Percentiles rank a stretch among this genome's conserved stretches.
phyloP scores from a whole-genome alignment of 2,329 filamentous ascomycete genomes.

The Fusarium albosuccineum region DNA sequence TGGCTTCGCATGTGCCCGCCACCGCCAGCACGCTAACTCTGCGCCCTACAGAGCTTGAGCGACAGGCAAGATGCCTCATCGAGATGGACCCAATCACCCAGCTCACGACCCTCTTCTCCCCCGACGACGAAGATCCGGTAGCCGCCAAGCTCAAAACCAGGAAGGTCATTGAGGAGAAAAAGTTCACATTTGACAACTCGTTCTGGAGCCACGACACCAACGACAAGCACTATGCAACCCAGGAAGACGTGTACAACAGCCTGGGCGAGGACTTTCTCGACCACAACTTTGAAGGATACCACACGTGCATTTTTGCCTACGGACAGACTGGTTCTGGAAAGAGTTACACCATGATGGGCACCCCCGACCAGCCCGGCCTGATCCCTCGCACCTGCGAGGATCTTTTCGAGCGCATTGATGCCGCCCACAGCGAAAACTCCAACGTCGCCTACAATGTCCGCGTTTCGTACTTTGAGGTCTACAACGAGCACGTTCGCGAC shows the following conservation, averaged over 20 bases:
- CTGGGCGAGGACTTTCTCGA: constrained; percentile 97
- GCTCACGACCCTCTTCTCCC: constrained; percentile 82
- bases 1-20: constrained; percentile 19
- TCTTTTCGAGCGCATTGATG: constrained; percentile 92
- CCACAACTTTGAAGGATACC: constrained; percentile 99
- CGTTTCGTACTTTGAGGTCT: constrained; percentile 98
- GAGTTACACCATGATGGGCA: constrained; percentile 98
- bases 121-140: constrained; percentile 66
- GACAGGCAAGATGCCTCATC: constrained; percentile 86
- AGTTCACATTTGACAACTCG: constrained; percentile 96
- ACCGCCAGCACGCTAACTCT: neutral
- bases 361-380: constrained; percentile 84
- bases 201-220: constrained; percentile 92
- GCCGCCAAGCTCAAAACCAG: constrained; percentile 74
- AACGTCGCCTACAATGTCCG: constrained; percentile 97
- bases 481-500: constrained; percentile 98
- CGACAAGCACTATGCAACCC: constrained; percentile 89
- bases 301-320: constrained; percentile 99
- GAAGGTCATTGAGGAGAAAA: constrained; percentile 86
- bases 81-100: constrained; percentile 91
- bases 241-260: constrained; percentile 93
- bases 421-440: constrained; percentile 79
- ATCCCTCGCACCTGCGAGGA: constrained; percentile 97
- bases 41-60: constrained; percentile 76
- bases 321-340: constrained; percentile 98